These are phyloP conservation scores for Ophiostoma australiae DNA, from an alignment of 2,329 filamentous ascomycete genomes.

Conservation along the genomic window DNA sequence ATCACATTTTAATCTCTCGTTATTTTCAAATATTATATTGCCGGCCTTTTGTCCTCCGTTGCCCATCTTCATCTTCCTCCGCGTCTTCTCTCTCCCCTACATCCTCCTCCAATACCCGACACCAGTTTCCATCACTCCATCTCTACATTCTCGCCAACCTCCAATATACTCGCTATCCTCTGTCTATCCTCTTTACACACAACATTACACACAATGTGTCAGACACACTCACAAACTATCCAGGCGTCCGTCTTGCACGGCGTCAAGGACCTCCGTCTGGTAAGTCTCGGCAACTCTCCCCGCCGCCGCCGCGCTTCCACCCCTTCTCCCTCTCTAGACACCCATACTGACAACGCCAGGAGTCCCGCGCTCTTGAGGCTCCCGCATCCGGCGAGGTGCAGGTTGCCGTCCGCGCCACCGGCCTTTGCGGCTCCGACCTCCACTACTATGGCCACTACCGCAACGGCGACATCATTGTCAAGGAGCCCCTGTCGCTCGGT, in stretches of 20 bases:
- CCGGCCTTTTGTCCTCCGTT: background rate
- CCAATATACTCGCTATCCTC: background rate
- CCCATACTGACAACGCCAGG: constrained; percentile 35
- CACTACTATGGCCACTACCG: constrained; percentile 36
- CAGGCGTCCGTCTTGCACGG: constrained; percentile 47
- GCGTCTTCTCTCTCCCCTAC: background rate
- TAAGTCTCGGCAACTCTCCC: constrained; percentile 27
- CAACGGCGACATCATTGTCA: constrained; percentile 57
- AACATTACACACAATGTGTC: constrained; percentile 11
- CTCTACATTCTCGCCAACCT: background rate
- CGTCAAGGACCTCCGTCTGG: constrained; percentile 45
- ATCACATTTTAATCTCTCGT: background rate
- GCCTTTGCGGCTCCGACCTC: constrained; percentile 61
- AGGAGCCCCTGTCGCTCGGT: constrained; percentile 48
- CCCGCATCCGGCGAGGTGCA: constrained; percentile 54
- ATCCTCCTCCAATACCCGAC: background rate
- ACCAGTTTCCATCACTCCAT: background rate
- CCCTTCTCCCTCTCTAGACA: background rate
- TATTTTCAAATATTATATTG: background rate
- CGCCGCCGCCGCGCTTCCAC: background rate
- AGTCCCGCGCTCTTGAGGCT: constrained; percentile 48
- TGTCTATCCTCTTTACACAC: background rate
- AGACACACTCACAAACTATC: constrained; percentile 24
- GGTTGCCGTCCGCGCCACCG: constrained; percentile 51
- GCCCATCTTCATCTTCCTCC: background rate